These are phyloP conservation scores for Arachnopeziza araneosa DNA, from an alignment of 2,329 filamentous ascomycete genomes.

Conservation along the genomic window DNA sequence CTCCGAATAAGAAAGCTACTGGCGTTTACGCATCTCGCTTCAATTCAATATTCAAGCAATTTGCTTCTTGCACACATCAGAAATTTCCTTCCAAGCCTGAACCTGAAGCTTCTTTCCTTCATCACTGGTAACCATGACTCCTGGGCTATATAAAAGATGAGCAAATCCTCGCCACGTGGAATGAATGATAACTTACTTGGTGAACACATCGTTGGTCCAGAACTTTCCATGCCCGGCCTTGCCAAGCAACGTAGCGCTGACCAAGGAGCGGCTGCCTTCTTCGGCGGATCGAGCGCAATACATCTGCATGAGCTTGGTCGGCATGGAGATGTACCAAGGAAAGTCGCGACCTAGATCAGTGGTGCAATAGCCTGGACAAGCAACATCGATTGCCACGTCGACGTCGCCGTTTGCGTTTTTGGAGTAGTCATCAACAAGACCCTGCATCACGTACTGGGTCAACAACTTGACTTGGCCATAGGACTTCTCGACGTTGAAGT, in stretches of 20 bases:
- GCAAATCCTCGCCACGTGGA: not conserved
- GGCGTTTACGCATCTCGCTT: too few species aligned
- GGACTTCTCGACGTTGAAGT: not conserved
- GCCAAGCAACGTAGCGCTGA: conserved; percentile 20
- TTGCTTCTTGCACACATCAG: not conserved
- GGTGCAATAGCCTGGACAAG: not conserved
- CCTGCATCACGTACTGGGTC: not conserved
- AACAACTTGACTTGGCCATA: not conserved
- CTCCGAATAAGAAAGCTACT: too few species aligned
- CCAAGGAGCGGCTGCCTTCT: conserved; percentile 24
- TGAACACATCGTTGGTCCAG: conserved; percentile 4
- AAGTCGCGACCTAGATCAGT: not conserved
- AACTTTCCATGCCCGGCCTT: conserved; percentile 3
- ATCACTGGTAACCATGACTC: not conserved
- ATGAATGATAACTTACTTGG: not conserved
- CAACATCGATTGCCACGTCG: not conserved
- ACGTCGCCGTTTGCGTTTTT: not conserved
- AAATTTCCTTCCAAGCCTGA: not conserved
- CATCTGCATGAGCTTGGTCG: not conserved
- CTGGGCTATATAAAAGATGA: not conserved
- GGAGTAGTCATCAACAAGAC: not conserved
- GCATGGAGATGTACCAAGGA: not conserved
- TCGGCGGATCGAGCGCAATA: conserved; percentile 19
- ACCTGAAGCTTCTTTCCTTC: not conserved
- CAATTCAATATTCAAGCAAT: too few species aligned